phyloP scores from a whole-genome alignment of 805 yeast genomes.

The Pichia occidentalis region DNA sequence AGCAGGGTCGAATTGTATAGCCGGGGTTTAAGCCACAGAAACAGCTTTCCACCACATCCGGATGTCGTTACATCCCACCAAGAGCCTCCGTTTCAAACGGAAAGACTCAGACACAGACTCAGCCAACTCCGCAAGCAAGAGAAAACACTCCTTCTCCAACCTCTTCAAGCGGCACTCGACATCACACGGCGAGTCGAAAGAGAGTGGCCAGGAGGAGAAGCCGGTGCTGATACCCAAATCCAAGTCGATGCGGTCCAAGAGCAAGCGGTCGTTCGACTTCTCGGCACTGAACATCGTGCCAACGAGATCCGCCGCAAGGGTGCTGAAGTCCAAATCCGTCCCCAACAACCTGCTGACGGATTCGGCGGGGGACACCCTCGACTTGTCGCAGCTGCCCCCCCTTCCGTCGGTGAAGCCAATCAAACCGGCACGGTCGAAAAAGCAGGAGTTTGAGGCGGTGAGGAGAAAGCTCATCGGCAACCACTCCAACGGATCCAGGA shows the following conservation, averaged over 20 bases:
- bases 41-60: too few species aligned
- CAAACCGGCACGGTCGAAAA: constrained; percentile 1
- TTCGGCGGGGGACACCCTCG: background rate
- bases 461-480: constrained; percentile 11
- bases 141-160: constrained; percentile 3
- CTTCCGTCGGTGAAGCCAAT: constrained; percentile 6
- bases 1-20: too few species aligned
- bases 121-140: background rate
- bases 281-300: too few species aligned
- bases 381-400: constrained; percentile 5
- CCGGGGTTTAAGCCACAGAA: too few species aligned
- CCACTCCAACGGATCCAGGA: background rate
- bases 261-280: constrained; percentile 1
- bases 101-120: constrained; percentile 2
- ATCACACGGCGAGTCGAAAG: background rate
- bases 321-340: constrained; percentile 11
- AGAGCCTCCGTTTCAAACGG: constrained; percentile 9
- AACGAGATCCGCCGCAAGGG: too few species aligned
- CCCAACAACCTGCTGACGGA: constrained; percentile 7
- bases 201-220: too few species aligned
- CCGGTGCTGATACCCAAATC: constrained; percentile 5
- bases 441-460: constrained; percentile 8
- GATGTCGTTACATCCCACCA: background rate
- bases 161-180: constrained; percentile 8
- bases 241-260: constrained; percentile 1